Evolutionary conservation across 2,329 filamentous ascomycete genomes (phyloP).

Genomic region (Aureobasidium sp.): DNA sequence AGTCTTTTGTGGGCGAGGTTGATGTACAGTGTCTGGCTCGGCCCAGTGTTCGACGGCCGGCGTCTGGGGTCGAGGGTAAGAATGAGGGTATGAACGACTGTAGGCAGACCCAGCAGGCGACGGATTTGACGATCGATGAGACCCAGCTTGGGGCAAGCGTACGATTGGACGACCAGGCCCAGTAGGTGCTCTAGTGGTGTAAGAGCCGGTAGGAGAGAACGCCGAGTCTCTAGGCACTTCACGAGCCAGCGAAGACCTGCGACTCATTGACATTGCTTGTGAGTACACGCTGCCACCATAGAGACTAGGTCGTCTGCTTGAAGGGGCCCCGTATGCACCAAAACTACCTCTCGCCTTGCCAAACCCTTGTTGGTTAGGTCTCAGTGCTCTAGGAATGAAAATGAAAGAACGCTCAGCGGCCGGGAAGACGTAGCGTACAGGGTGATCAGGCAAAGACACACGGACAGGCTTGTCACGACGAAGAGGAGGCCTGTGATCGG

Average conservation of each 20-base stretch:
- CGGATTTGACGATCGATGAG: slow-evolving; percentile 29
- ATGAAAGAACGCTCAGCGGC: slow-evolving; percentile 89
- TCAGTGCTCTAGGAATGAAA: slow-evolving; percentile 89
- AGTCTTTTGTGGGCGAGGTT: slow-evolving; percentile 88
- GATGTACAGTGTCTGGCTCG: slow-evolving; percentile 70
- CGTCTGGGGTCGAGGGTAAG: slow-evolving; percentile 49
- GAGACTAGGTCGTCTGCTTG: slow-evolving; percentile 71
- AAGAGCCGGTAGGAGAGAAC: slow-evolving; percentile 71
- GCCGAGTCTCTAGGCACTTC: slow-evolving; percentile 64
- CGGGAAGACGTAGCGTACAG: slow-evolving; percentile 84
- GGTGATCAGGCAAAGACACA: slow-evolving; percentile 74
- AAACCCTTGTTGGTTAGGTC: slow-evolving; percentile 82
- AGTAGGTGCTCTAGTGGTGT: slow-evolving; percentile 54
- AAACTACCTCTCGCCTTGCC: slow-evolving; percentile 61
- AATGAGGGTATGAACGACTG: slow-evolving; percentile 28
- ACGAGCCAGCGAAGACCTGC: slow-evolving; percentile 71
- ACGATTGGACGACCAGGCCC: slow-evolving; percentile 58
- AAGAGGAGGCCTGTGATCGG: slow-evolving; percentile 87
- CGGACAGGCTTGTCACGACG: slow-evolving; percentile 94
- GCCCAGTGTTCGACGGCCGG: slow-evolving; percentile 55
- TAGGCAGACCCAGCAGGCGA: slow-evolving; percentile 32
- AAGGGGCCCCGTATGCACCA: slow-evolving; percentile 51
- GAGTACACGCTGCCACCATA: slow-evolving; percentile 77
- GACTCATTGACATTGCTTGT: slow-evolving; percentile 79
- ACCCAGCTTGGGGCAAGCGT: slow-evolving; percentile 63